Evolutionary conservation across 169 alveolate species (phyloP).

Genomic region (Babesia sp.): DNA sequence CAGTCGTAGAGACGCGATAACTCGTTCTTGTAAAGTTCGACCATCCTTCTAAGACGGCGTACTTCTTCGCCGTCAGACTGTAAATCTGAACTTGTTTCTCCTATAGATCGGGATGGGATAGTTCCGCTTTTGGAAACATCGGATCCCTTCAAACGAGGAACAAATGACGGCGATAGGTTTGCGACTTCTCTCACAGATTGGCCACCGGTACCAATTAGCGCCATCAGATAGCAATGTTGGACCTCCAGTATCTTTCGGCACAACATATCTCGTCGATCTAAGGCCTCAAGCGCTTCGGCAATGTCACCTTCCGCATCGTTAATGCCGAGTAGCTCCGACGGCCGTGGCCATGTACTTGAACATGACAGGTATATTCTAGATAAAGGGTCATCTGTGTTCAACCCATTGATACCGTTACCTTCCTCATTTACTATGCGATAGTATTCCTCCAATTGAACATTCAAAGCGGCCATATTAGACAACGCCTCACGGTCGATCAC

Average conservation of each 20-base stretch:
- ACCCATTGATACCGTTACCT: not conserved
- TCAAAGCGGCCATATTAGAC: constrained; percentile 5
- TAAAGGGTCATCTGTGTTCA: constrained; percentile 12
- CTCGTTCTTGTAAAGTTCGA: constrained; percentile 52
- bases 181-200: no score
- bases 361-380: constrained; percentile 19
- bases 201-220: constrained; percentile 6
- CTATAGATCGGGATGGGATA: not conserved
- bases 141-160: no score
- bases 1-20: constrained; percentile 27
- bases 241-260: constrained; percentile 44
- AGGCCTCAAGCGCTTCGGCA: constrained; percentile 4
- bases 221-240: constrained; percentile 44
- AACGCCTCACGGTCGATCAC: not conserved
- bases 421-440: constrained; percentile 18
- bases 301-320: not conserved
- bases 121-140: no score
- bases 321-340: constrained; percentile 24
- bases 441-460: constrained; percentile 11
- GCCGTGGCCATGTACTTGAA: not conserved
- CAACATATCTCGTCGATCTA: constrained; percentile 44
- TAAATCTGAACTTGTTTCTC: not conserved
- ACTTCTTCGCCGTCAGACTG: not conserved
- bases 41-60: constrained; percentile 8
- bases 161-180: no score